A percentile compares a stretch with the other conserved stretches of the same genome.
Evolutionary conservation across 2,329 filamentous ascomycete species (phyloP).

Genomic region (Botrytis fabae): DNA sequence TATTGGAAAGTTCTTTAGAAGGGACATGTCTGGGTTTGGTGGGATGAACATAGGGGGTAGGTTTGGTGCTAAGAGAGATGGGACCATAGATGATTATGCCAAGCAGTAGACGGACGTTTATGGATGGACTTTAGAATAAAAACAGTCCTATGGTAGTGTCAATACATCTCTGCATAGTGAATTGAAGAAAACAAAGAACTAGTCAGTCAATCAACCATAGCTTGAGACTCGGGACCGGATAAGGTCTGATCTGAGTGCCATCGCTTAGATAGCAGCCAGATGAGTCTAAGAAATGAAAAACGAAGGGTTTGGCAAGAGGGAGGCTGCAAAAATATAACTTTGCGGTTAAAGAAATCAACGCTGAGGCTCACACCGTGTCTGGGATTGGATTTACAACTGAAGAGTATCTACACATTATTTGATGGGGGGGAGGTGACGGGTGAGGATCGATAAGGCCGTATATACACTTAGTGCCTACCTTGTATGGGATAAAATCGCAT

Average conservation of each 20-base stretch:
- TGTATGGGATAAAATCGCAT: neutral
- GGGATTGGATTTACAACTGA: neutral
- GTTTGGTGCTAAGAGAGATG: conserved; percentile 36
- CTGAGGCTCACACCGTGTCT: neutral
- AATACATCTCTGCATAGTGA: neutral
- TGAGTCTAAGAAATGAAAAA: neutral
- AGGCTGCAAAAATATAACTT: neutral
- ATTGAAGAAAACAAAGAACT: neutral
- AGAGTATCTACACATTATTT: neutral
- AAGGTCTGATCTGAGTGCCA: neutral
- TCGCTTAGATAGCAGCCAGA: neutral
- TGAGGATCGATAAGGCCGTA: neutral
- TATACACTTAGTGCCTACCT: too few species aligned
- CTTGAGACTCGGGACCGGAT: neutral
- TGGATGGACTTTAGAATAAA: conserved; percentile 1
- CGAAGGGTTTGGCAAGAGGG: neutral
- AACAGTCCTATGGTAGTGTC: neutral
- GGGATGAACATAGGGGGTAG: conserved; percentile 63
- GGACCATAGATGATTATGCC: conserved; percentile 31
- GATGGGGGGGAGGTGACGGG: neutral
- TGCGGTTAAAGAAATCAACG: neutral
- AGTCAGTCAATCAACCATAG: too few species aligned
- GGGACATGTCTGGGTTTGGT: conserved; percentile 78
- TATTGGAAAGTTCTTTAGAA: conserved; percentile 92
- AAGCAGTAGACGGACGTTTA: conserved; percentile 24